Percentiles rank a stretch among this genome's conserved stretches.
Evolutionary conservation across 768 basidiomycete species (phyloP).

Genomic region (Phylloporus sp.): DNA sequence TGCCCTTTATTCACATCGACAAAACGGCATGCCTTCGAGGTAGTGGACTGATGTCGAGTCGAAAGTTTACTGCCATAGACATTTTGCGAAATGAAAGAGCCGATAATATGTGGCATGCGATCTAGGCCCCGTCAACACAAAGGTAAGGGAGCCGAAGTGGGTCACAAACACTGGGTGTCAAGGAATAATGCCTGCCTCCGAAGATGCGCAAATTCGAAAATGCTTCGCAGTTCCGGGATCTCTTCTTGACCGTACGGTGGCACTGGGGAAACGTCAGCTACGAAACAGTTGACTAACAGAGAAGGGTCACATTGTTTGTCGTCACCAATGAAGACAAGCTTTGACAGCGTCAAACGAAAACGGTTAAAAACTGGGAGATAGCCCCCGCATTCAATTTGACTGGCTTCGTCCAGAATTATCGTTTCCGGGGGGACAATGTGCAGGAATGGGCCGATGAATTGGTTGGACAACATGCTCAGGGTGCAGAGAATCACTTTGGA

Average conservation of each 20-base stretch:
- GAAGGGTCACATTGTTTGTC: constrained; percentile 33
- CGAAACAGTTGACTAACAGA: not conserved
- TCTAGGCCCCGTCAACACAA: constrained; percentile 40
- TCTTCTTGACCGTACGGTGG: constrained; percentile 77
- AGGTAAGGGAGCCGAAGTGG: not conserved
- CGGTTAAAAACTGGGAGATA: constrained; percentile 35
- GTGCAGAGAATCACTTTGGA: constrained; percentile 44
- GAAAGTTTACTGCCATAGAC: constrained; percentile 59
- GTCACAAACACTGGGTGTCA: constrained; percentile 64
- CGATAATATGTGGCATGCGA: constrained; percentile 78
- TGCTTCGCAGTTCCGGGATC: constrained; percentile 57
- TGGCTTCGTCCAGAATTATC: constrained; percentile 46
- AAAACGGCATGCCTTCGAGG: constrained; percentile 33
- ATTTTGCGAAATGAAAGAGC: constrained; percentile 59
- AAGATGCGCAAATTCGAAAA: constrained; percentile 71
- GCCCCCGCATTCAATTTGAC: constrained; percentile 41
- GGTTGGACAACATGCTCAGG: constrained; percentile 42
- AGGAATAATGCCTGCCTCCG: constrained; percentile 47
- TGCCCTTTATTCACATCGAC: constrained; percentile 37
- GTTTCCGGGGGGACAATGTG: constrained; percentile 32
- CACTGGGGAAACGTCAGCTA: constrained; percentile 40
- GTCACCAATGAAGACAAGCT: constrained; percentile 40
- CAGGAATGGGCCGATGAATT: constrained; percentile 11
- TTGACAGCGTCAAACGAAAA: constrained; percentile 26
- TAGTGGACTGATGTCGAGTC: constrained; percentile 48